phyloP scores from a whole-genome alignment of 129 eudicot species.

The Chrysanthemum seticuspe region DNA sequence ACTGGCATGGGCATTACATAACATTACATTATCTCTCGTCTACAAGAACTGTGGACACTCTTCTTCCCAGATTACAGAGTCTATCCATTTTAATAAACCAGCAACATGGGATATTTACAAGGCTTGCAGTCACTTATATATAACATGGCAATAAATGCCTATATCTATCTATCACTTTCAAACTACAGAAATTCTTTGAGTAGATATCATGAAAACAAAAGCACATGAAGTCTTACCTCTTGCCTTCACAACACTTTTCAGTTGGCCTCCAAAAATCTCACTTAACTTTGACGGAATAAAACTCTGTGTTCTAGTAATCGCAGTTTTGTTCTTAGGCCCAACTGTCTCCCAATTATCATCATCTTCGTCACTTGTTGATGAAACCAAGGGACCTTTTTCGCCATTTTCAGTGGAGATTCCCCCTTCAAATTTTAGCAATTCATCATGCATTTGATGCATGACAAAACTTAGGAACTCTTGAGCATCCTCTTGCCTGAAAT shows the following conservation, averaged over 20 bases:
- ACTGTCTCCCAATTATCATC: conserved; percentile 79
- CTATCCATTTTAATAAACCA: too few relatives aligned
- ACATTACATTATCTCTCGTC: too few relatives aligned
- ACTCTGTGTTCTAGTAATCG: conserved; percentile 72
- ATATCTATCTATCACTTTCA: too few relatives aligned
- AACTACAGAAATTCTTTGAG: background rate
- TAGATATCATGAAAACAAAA: background rate
- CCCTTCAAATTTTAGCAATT: conserved; percentile 67
- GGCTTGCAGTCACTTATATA: too few relatives aligned
- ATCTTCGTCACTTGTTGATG: conserved; percentile 57
- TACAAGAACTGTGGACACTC: background rate
- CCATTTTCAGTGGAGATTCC: conserved; percentile 40
- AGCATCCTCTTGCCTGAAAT: conserved; percentile 84
- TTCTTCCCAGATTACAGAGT: too few relatives aligned
- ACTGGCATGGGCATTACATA: too few relatives aligned
- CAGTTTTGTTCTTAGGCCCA: conserved; percentile 64
- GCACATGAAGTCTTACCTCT: conserved; percentile 41
- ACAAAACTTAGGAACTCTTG: conserved; percentile 82
- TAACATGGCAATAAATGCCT: too few relatives aligned
- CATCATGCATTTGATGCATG: conserved; percentile 90
- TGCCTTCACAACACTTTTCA: conserved; percentile 80
- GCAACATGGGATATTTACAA: too few relatives aligned
- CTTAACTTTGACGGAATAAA: conserved; percentile 68
- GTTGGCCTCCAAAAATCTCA: conserved; percentile 68
- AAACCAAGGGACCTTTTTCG: conserved; percentile 46